phyloP scores from a whole-genome alignment of 2,329 filamentous ascomycete genomes.

The Aspergillus hiratsukae region DNA sequence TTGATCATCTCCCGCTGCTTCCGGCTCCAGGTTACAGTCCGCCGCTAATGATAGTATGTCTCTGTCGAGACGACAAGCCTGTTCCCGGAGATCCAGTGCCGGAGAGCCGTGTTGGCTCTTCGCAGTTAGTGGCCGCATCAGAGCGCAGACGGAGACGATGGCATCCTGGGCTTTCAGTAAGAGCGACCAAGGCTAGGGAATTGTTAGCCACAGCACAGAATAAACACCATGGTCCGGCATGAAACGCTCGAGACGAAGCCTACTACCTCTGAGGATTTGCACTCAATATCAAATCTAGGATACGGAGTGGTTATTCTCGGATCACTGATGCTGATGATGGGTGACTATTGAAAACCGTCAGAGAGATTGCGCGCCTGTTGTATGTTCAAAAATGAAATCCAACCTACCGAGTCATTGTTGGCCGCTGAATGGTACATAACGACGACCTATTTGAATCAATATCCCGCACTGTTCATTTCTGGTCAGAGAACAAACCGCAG shows the following conservation, averaged over 20 bases:
- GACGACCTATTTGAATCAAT: slow-evolving; percentile 11
- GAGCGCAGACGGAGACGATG: slow-evolving; percentile 4
- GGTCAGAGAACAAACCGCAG: slow-evolving; percentile 10
- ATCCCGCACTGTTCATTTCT: not conserved
- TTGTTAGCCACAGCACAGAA: not conserved
- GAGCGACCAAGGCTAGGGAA: slow-evolving; percentile 17
- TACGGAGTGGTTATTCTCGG: slow-evolving; percentile 21
- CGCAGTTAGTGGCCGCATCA: slow-evolving; percentile 7
- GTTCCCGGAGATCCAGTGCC: not conserved
- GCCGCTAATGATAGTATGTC: not conserved
- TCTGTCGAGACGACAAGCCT: not conserved
- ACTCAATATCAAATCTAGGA: slow-evolving; percentile 13
- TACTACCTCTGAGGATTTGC: slow-evolving; percentile 15
- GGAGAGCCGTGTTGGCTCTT: slow-evolving; percentile 6
- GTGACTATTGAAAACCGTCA: slow-evolving; percentile 10
- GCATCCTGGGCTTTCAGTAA: slow-evolving; percentile 17
- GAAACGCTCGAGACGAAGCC: too few relatives aligned
- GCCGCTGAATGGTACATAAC: slow-evolving; percentile 17
- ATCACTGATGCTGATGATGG: slow-evolving; percentile 17
- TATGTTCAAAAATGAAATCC: not conserved
- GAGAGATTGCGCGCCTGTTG: not conserved
- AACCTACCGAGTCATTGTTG: slow-evolving; percentile 13
- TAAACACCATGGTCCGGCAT: not conserved
- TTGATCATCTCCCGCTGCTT: not conserved
- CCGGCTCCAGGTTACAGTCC: not conserved